These are phyloP conservation scores for Oryza brachyantha DNA, from an alignment of 176 grass and related monocot species.

Conservation along the genomic window DNA sequence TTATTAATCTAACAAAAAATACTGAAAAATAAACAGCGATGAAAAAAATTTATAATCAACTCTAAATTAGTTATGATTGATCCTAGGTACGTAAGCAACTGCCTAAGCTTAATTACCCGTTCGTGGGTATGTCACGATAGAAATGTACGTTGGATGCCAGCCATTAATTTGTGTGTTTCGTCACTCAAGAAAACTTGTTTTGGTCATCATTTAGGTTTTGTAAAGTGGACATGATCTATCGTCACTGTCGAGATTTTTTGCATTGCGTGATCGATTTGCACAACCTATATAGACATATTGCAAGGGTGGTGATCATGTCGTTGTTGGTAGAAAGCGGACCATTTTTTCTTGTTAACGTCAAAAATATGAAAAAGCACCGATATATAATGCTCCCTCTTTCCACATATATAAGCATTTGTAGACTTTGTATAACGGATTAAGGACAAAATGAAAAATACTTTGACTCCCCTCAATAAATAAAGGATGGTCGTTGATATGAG, in stretches of 20 bases:
- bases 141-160: not conserved
- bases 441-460: too few relatives aligned
- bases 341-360: not conserved
- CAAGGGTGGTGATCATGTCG: not conserved
- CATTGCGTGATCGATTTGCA: not conserved
- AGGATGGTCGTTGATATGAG: too few relatives aligned
- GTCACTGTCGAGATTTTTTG: not conserved
- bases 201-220: not conserved
- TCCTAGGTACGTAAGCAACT: not conserved
- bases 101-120: not conserved
- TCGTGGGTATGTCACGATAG: not conserved
- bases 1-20: too few relatives aligned
- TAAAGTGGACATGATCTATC: not conserved
- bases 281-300: too few relatives aligned
- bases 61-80: too few relatives aligned
- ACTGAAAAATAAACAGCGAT: too few relatives aligned
- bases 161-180: not conserved
- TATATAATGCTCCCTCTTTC: too few relatives aligned
- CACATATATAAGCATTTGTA: too few relatives aligned
- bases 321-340: not conserved
- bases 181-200: not conserved
- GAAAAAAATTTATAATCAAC: too few relatives aligned
- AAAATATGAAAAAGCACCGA: too few relatives aligned
- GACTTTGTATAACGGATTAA: too few relatives aligned
- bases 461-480: too few relatives aligned